Evolutionary conservation across 2,329 filamentous ascomycete genomes (phyloP).

Genomic region (Beauveria brongniartii): DNA sequence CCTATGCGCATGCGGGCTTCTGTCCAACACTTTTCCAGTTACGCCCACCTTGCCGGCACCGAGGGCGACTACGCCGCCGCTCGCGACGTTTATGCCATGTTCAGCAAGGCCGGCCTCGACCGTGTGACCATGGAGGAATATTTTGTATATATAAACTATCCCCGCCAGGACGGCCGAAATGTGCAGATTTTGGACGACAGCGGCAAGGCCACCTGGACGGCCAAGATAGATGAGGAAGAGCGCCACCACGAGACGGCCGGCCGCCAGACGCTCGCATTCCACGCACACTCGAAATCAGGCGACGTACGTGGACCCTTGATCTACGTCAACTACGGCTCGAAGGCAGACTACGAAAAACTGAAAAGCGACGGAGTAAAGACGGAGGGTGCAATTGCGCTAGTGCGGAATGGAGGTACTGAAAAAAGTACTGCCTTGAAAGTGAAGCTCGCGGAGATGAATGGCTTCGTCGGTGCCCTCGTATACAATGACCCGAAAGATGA

Average conservation of each 20-base stretch:
- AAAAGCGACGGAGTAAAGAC: slow-evolving; percentile 63
- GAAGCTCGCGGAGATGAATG: slow-evolving; percentile 79
- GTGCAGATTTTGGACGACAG: slow-evolving; percentile 71
- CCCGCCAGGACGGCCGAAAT: slow-evolving; percentile 64
- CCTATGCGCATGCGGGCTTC: slow-evolving; percentile 61
- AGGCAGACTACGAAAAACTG: slow-evolving; percentile 71
- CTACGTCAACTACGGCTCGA: slow-evolving; percentile 86
- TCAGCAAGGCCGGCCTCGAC: slow-evolving; percentile 65
- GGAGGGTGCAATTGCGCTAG: slow-evolving; percentile 73
- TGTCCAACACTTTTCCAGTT: slow-evolving; percentile 68
- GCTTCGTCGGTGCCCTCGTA: slow-evolving; percentile 79
- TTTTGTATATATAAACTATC: slow-evolving; percentile 89
- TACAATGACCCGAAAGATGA: slow-evolving; percentile 88
- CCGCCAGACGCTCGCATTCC: slow-evolving; percentile 70
- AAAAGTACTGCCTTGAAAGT: slow-evolving; percentile 71
- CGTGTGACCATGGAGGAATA: slow-evolving; percentile 70
- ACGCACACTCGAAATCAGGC: slow-evolving; percentile 80
- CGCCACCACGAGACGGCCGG: slow-evolving; percentile 53
- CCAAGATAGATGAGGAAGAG: slow-evolving; percentile 72
- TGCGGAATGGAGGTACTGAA: slow-evolving; percentile 71
- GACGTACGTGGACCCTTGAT: slow-evolving; percentile 80
- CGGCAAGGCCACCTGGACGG: slow-evolving; percentile 63
- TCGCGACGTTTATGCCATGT: slow-evolving; percentile 73
- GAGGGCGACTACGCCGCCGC: slow-evolving; percentile 84
- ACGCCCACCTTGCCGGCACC: slow-evolving; percentile 88